Evolutionary conservation across 2,329 filamentous ascomycete species (phyloP).

Genomic region (Aureobasidium sp.): DNA sequence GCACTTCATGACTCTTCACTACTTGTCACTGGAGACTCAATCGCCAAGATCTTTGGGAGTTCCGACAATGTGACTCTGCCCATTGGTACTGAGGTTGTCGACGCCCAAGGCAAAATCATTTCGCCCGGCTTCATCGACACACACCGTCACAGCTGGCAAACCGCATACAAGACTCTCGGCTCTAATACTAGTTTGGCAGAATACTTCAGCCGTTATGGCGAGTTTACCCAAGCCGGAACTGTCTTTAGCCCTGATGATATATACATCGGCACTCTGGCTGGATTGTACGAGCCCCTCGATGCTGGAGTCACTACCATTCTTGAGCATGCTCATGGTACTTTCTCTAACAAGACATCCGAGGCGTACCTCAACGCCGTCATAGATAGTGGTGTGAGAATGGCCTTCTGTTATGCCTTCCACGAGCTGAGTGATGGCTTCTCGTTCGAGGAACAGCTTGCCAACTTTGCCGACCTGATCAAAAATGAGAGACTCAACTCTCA

Average conservation of each 20-base stretch:
- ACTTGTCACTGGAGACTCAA: constrained; percentile 3
- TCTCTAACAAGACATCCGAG: constrained; percentile 16
- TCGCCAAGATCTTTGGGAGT: neutral
- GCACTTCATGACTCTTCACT: neutral
- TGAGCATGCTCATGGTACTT: constrained; percentile 46
- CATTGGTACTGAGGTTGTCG: constrained; percentile 28
- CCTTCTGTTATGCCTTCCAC: constrained; percentile 34
- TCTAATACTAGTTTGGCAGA: constrained; percentile 46
- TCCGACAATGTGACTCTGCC: neutral
- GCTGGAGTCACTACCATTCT: constrained; percentile 48
- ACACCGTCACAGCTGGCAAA: constrained; percentile 49
- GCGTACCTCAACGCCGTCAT: constrained; percentile 11
- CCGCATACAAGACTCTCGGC: constrained; percentile 46
- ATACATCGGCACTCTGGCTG: constrained; percentile 41
- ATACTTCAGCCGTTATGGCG: constrained; percentile 41
- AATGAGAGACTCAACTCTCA: neutral
- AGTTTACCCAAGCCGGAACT: constrained; percentile 24
- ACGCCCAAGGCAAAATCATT: constrained; percentile 31
- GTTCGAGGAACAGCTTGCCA: constrained; percentile 2
- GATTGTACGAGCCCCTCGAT: constrained; percentile 46
- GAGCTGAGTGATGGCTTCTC: neutral
- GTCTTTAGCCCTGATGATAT: constrained; percentile 38
- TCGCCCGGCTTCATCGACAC: constrained; percentile 40
- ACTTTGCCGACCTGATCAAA: neutral
- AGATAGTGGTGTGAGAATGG: constrained; percentile 17